Percentiles rank a stretch among this genome's conserved stretches.
These are phyloP conservation scores for Canavalia ensiformis DNA, from an alignment of 306 rosid genomes.

Conservation along the genomic window DNA sequence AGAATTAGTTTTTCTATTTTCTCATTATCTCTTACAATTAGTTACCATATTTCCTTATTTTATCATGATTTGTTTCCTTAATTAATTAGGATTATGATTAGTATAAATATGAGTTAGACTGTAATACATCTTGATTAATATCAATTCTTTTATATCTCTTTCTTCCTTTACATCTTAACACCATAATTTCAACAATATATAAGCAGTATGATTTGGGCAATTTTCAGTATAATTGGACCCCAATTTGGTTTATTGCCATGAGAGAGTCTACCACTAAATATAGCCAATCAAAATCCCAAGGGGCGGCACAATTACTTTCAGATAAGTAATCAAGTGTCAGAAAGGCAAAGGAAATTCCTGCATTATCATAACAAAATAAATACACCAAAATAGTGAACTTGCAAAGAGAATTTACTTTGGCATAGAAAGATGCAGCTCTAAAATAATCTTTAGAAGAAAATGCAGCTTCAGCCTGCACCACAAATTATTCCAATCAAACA, in stretches of 20 bases:
- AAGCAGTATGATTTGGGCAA: not conserved
- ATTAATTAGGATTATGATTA: too few species aligned
- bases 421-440: slow-evolving; percentile 94
- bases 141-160: too few species aligned
- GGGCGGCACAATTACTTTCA: slow-evolving; percentile 12
- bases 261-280: slow-evolving; percentile 27
- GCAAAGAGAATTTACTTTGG: slow-evolving; percentile 71
- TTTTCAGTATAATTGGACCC: not conserved
- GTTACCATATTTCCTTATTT: too few species aligned
- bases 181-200: too few species aligned
- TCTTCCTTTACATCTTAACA: too few species aligned
- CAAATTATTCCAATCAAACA: slow-evolving; percentile 50
- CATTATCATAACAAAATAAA: slow-evolving; percentile 24
- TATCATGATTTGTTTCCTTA: too few species aligned
- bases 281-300: slow-evolving; percentile 24
- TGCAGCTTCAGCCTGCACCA: slow-evolving; percentile 96
- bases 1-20: too few species aligned
- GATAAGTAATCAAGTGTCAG: slow-evolving; percentile 27
- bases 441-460: slow-evolving; percentile 83
- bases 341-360: slow-evolving; percentile 17
- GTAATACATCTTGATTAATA: too few species aligned
- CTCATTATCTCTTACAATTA: too few species aligned
- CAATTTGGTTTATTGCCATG: slow-evolving; percentile 28
- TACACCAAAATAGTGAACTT: slow-evolving; percentile 46
- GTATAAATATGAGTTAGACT: too few species aligned